phyloP scores from a whole-genome alignment of 176 grass and related monocot species.

The Zoysia japonica region DNA sequence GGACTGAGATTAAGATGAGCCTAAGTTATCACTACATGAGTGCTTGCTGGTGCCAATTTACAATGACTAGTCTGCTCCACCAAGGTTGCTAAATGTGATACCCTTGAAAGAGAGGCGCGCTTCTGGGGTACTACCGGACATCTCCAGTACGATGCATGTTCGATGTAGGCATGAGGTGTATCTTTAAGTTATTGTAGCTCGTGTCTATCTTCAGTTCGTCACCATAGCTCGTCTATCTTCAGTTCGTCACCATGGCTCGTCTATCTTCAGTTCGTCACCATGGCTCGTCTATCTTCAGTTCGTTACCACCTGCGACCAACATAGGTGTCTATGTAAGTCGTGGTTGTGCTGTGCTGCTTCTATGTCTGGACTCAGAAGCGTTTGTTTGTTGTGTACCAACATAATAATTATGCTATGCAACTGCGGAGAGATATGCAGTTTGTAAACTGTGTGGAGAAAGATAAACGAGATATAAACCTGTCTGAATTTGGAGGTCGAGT shows the following conservation, averaged over 20 bases:
- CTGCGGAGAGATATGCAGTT: constrained; percentile 16
- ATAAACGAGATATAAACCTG: background rate
- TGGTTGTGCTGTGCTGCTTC: constrained; percentile 26
- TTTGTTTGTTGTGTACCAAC: constrained; percentile 42
- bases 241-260: constrained; percentile 32
- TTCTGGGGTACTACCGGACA: background rate
- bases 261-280: constrained; percentile 7
- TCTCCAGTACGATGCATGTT: constrained; percentile 9
- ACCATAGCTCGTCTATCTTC: too few species aligned
- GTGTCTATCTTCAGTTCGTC: constrained; percentile 18
- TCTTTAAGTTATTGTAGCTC: constrained; percentile 33
- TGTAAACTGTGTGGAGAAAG: background rate
- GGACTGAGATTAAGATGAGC: constrained; percentile 39
- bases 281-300: background rate
- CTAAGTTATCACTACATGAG: constrained; percentile 5
- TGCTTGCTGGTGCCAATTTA: constrained; percentile 14
- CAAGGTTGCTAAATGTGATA: constrained; percentile 3
- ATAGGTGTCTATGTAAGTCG: background rate
- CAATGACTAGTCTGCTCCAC: constrained; percentile 2
- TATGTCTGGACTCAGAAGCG: constrained; percentile 21
- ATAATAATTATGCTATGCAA: constrained; percentile 47
- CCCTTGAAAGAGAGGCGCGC: constrained; percentile 1
- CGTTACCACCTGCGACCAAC: constrained; percentile 5
- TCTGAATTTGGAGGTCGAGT: background rate
- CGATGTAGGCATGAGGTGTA: constrained; percentile 20